Evolutionary conservation across 441 rosid species (phyloP).

Genomic region (Populus tomentosa): DNA sequence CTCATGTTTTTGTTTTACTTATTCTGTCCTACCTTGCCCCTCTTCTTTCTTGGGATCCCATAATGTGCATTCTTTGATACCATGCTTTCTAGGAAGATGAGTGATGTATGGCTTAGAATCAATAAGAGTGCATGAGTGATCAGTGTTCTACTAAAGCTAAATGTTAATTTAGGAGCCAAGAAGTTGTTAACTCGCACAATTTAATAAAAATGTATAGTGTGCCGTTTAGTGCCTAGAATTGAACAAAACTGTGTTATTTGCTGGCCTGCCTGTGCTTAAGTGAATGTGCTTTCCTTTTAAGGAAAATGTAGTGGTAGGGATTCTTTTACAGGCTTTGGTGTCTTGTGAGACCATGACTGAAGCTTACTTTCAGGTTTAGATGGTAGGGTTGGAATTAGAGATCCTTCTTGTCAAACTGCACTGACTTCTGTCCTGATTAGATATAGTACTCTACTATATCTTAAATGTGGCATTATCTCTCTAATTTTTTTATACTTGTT

Average conservation of each 20-base stretch:
- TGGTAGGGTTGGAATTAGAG: background rate
- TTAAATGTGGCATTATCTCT: background rate
- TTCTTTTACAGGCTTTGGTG: background rate
- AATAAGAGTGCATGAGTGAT: background rate
- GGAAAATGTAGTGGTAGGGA: background rate
- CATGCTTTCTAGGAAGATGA: background rate
- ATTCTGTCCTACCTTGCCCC: background rate
- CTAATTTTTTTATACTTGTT: background rate
- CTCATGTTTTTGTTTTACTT: background rate
- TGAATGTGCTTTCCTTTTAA: background rate
- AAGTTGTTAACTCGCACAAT: background rate
- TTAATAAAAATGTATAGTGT: background rate
- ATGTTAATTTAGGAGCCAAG: background rate
- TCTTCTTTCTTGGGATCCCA: background rate
- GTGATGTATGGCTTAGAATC: background rate
- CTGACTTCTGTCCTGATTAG: background rate
- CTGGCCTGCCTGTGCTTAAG: background rate
- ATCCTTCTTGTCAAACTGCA: background rate
- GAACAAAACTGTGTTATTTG: background rate
- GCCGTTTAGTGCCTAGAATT: background rate
- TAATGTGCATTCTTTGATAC: background rate
- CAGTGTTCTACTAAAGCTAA: background rate
- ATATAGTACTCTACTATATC: background rate
- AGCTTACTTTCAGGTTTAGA: constrained; percentile 1
- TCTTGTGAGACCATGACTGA: background rate